Evolutionary conservation across 2,329 filamentous ascomycete species (phyloP).

Genomic region (Monosporascus sp.): DNA sequence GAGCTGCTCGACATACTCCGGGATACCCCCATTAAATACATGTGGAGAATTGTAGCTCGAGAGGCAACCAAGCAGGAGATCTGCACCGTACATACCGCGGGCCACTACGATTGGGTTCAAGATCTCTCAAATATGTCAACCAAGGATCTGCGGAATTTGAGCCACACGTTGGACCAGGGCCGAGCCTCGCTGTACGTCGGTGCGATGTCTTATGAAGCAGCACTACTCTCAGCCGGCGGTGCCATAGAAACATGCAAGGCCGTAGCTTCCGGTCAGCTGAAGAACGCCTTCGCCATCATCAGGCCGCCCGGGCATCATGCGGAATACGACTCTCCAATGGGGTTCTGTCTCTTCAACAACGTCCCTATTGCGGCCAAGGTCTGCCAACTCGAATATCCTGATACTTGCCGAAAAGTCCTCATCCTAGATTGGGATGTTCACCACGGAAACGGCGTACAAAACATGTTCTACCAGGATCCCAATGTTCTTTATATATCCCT

Average conservation of each 20-base stretch:
- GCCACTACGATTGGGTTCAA: constrained; percentile 75
- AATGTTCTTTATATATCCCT: constrained; percentile 95
- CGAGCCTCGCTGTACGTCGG: constrained; percentile 81
- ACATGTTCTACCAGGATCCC: constrained; percentile 91
- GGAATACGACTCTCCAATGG: constrained; percentile 78
- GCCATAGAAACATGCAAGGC: constrained; percentile 94
- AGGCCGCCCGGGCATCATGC: constrained; percentile 94
- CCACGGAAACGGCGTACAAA: constrained; percentile 87
- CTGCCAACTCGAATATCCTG: constrained; percentile 75
- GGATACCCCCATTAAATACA: constrained; percentile 52
- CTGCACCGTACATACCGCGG: constrained; percentile 67
- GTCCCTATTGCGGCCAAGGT: constrained; percentile 87
- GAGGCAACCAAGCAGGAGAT: constrained; percentile 77
- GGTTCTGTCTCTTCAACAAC: constrained; percentile 98
- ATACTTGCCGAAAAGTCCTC: constrained; percentile 78
- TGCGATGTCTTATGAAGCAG: constrained; percentile 72
- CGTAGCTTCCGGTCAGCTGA: constrained; percentile 77
- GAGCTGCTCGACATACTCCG: constrained; percentile 48
- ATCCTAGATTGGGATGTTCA: constrained; percentile 89
- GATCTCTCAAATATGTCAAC: constrained; percentile 47
- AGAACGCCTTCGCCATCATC: constrained; percentile 94
- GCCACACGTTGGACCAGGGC: constrained; percentile 53
- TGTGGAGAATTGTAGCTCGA: constrained; percentile 74
- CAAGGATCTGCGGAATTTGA: constrained; percentile 63
- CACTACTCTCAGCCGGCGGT: constrained; percentile 79